Conservation (phyloP, 2,329 filamentous ascomycete species). For the Sclerotiophoma versabilis region DNA sequence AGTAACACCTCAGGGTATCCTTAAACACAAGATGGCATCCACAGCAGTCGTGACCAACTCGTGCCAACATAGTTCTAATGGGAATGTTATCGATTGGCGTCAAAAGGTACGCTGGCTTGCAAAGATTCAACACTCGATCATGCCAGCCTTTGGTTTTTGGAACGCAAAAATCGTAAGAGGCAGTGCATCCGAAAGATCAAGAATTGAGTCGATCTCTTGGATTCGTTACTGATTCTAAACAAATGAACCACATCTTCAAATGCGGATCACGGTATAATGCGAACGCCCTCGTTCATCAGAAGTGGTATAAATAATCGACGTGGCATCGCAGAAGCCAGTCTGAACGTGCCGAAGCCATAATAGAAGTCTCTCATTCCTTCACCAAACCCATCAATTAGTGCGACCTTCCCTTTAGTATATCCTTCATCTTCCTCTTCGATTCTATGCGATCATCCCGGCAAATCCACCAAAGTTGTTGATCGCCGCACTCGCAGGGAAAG, state of each 20-base stretch:
- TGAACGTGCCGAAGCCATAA: constrained; percentile 3
- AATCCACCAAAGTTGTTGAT: constrained; percentile 49
- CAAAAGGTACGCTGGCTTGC: too few species aligned
- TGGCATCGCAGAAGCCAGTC: constrained; percentile 27
- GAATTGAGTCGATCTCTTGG: constrained; percentile 30
- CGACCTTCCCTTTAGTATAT: neutral
- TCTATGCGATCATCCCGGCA: constrained; percentile 42
- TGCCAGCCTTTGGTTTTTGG: too few species aligned
- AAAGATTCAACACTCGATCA: too few species aligned
- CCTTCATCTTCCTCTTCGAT: neutral
- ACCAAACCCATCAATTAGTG: constrained; percentile 4
- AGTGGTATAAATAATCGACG: constrained; percentile 33
- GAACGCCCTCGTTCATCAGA: constrained; percentile 31
- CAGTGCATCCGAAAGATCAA: too few species aligned
- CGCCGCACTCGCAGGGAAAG: constrained; percentile 45
- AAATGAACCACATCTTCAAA: constrained; percentile 8
- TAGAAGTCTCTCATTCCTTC: neutral
- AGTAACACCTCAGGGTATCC: too few species aligned
- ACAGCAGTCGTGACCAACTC: too few species aligned
- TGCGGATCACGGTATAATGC: constrained; percentile 49
- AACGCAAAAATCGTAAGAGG: too few species aligned
- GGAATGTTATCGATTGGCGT: too few species aligned
- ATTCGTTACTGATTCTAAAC: constrained; percentile 38
- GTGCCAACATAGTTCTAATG: too few species aligned
- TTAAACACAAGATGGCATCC: too few species aligned